Conservation (phyloP, 2,329 filamentous ascomycete genomes). For the Colletotrichum echinochloae region DNA sequence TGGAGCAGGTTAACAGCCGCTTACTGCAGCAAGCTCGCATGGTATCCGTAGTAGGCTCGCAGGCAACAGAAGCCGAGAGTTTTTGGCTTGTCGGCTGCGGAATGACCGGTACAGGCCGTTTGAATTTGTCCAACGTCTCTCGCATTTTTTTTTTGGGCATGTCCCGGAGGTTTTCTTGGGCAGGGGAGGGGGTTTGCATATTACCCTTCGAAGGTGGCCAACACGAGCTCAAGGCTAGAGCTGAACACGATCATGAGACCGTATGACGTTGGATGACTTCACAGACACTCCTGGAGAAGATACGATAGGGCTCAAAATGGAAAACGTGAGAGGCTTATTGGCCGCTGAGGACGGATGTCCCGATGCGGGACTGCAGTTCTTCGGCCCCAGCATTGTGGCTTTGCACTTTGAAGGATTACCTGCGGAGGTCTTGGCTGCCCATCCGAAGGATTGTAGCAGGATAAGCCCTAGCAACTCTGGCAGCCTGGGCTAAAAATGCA, state of each 20-base stretch:
- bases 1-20: neutral
- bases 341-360: neutral
- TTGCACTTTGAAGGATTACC: constrained; percentile 21
- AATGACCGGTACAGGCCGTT: no score
- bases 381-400: neutral
- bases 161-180: no score
- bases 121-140: no score
- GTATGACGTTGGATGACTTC: neutral
- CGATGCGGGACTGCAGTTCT: neutral
- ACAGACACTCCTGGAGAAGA: neutral
- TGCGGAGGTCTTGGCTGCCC: constrained; percentile 30
- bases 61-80: neutral
- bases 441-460: constrained; percentile 19
- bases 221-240: neutral
- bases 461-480: constrained; percentile 17
- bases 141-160: neutral
- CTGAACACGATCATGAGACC: neutral
- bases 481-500: constrained; percentile 32
- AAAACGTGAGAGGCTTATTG: neutral
- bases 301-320: neutral
- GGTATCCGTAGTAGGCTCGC: neutral
- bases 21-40: neutral
- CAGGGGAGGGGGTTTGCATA: no score
- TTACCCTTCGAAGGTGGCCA: neutral
- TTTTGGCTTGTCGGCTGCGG: no score